These are phyloP conservation scores for Plasmodium relictum DNA, from an alignment of 169 alveolate genomes.

Conservation along the genomic window DNA sequence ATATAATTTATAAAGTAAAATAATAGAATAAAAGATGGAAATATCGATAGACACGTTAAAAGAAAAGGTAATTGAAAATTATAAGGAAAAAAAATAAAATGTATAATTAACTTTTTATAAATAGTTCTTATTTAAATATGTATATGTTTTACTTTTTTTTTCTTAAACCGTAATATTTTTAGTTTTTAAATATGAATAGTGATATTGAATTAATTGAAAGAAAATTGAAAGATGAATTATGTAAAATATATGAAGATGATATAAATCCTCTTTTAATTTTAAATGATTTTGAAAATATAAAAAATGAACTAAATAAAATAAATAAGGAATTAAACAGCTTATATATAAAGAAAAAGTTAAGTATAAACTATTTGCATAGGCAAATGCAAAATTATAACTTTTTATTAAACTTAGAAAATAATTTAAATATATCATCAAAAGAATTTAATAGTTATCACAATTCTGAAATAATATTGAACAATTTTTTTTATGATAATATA, in stretches of 20 bases:
- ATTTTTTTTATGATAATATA: slow-evolving; percentile 60
- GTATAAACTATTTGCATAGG: slow-evolving; percentile 51
- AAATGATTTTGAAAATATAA: slow-evolving; percentile 63
- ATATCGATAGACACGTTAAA: slow-evolving; percentile 52
- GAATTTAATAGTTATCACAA: slow-evolving; percentile 45
- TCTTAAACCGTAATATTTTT: too few species aligned
- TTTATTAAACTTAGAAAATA: slow-evolving; percentile 48
- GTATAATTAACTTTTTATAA: not conserved
- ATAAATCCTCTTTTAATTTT: slow-evolving; percentile 55
- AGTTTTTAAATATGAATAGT: slow-evolving; percentile 65
- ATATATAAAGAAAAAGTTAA: slow-evolving; percentile 49
- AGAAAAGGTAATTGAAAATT: slow-evolving; percentile 51
- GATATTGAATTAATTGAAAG: slow-evolving; percentile 69
- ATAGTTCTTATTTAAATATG: not conserved
- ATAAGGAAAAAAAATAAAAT: not conserved
- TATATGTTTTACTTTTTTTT: not conserved
- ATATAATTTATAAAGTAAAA: too few species aligned
- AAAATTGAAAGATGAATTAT: slow-evolving; percentile 60
- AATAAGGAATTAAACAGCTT: slow-evolving; percentile 34
- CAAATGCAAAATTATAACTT: slow-evolving; percentile 77
- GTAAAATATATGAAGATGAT: slow-evolving; percentile 71
- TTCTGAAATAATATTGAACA: slow-evolving; percentile 38
- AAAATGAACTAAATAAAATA: slow-evolving; percentile 41
- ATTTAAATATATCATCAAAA: slow-evolving; percentile 46
- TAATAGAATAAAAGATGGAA: slow-evolving; percentile 35